Conservation (phyloP, 306 rosid genomes). For the Dryas drummondii region DNA sequence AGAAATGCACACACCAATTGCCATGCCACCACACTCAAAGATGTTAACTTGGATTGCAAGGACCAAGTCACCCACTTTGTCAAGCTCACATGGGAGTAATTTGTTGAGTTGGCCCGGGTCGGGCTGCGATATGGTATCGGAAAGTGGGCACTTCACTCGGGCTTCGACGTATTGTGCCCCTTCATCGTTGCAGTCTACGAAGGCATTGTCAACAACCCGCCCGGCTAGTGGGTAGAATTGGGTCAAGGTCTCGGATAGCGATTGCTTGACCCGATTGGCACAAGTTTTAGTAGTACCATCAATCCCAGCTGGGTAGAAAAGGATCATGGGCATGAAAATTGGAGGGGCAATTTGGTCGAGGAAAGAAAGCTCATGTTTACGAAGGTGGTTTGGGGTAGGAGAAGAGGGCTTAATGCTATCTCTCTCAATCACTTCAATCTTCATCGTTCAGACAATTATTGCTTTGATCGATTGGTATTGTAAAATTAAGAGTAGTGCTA, state of each 20-base stretch:
- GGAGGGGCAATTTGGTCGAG: conserved; percentile 27
- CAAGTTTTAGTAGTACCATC: no score
- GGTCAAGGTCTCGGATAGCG: conserved; percentile 20
- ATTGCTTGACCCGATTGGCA: conserved; percentile 5
- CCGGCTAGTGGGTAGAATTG: conserved; percentile 28
- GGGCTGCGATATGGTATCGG: conserved; percentile 4
- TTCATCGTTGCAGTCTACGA: conserved; percentile 19
- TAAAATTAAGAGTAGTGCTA: not conserved
- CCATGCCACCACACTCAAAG: conserved; percentile 36
- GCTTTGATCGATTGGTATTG: not conserved
- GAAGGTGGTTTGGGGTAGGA: conserved; percentile 30
- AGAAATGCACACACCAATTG: conserved; percentile 26
- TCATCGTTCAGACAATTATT: not conserved
- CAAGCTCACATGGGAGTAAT: conserved; percentile 16
- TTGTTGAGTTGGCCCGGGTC: conserved; percentile 19
- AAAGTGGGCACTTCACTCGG: conserved; percentile 2
- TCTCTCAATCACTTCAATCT: conserved; percentile 3
- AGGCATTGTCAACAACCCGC: conserved; percentile 4
- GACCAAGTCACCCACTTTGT: conserved; percentile 11
- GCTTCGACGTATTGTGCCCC: conserved; percentile 15
- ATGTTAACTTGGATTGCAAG: conserved; percentile 21
- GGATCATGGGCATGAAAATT: conserved; percentile 23
- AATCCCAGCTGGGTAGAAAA: conserved; percentile 16
- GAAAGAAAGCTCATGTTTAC: conserved; percentile 27
- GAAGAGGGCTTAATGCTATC: conserved; percentile 20